These are phyloP conservation scores for Dictyostelium intermedium DNA, from an alignment of 78 protist species.

Conservation along the genomic window DNA sequence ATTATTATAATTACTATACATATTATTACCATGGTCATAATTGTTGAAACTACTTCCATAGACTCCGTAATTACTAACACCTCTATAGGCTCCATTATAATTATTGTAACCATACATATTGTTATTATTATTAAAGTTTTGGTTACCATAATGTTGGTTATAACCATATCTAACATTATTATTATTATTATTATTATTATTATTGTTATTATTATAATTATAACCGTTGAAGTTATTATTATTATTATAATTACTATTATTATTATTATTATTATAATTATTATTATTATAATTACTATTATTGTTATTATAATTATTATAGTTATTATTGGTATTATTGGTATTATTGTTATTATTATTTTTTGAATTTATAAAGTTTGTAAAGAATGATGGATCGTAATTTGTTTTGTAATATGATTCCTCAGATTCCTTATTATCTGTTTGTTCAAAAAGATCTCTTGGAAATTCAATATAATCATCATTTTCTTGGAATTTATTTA, in stretches of 20 bases:
- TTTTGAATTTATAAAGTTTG: not conserved
- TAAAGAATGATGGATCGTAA: not conserved
- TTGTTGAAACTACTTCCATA: not conserved
- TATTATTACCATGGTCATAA: not conserved
- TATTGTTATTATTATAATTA: not conserved
- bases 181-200: not conserved
- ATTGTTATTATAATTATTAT: not conserved
- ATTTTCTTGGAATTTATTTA: not conserved
- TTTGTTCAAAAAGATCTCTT: not conserved
- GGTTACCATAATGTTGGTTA: not conserved
- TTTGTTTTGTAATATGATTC: not conserved
- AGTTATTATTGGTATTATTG: not conserved
- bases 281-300: not conserved
- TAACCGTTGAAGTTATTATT: not conserved
- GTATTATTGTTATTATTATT: not conserved
- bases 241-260: not conserved
- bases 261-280: not conserved
- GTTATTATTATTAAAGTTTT: not conserved
- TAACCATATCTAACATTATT: not conserved
- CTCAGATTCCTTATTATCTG: not conserved
- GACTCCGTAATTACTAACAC: not conserved
- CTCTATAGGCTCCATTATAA: too few relatives aligned
- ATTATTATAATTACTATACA: not conserved
- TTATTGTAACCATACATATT: not conserved
- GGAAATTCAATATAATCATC: conserved; percentile 24